Conservation (phyloP, 345 rosid genomes). For the Gossypioides kirkii region DNA sequence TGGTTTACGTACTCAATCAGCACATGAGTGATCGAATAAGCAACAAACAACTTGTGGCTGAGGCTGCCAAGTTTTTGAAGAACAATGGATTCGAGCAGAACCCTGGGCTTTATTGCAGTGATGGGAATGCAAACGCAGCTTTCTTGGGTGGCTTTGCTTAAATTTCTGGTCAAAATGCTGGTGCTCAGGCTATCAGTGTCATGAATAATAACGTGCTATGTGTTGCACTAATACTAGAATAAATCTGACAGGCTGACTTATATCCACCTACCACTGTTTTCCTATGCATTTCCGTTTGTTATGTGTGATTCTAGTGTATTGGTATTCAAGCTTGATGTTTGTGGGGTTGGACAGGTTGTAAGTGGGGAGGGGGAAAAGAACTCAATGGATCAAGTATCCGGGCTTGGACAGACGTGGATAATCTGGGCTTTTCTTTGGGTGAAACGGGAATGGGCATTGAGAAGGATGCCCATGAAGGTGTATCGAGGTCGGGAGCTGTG, state of each 20-base stretch:
- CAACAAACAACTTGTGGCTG: background rate
- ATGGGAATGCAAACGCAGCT: background rate
- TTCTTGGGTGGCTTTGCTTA: background rate
- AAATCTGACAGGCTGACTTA: background rate
- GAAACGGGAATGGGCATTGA: too few species aligned
- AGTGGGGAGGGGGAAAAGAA: too few species aligned
- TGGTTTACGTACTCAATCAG: background rate
- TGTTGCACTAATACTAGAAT: background rate
- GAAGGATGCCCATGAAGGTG: too few species aligned
- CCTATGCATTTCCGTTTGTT: background rate
- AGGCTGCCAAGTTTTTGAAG: background rate
- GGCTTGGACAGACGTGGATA: too few species aligned
- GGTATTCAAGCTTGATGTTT: background rate
- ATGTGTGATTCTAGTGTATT: background rate
- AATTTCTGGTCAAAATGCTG: background rate
- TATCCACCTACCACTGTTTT: background rate
- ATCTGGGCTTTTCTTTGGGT: too few species aligned
- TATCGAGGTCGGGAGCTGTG: too few species aligned
- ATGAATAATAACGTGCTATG: background rate
- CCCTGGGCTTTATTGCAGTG: background rate
- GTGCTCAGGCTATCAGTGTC: background rate
- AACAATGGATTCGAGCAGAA: background rate
- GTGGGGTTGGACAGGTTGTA: too few species aligned
- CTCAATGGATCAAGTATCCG: too few species aligned
- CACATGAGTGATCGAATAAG: background rate